These are phyloP conservation scores for Elsinoe australis DNA, from an alignment of 2,329 filamentous ascomycete species.

Conservation along the genomic window DNA sequence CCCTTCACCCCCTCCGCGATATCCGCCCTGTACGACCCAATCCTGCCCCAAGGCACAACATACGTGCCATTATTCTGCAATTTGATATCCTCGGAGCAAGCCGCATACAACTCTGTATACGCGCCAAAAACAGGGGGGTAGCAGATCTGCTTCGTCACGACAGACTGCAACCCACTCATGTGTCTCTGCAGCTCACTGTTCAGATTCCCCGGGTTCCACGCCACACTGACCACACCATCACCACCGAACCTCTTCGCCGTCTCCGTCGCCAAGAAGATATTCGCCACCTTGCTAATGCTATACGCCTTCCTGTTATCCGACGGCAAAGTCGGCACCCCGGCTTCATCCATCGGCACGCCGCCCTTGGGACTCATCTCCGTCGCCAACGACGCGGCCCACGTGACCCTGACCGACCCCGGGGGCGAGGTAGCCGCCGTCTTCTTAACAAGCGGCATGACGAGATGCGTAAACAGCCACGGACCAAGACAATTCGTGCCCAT, in stretches of 20 bases:
- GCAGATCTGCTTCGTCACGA: constrained; percentile 18
- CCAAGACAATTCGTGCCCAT: constrained; percentile 32
- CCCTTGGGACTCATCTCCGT: constrained; percentile 22
- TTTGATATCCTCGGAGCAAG: constrained; percentile 24
- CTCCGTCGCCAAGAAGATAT: constrained; percentile 25
- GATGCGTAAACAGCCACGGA: constrained; percentile 28
- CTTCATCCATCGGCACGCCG: constrained; percentile 22
- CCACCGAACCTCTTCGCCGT: constrained; percentile 21
- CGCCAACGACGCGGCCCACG: constrained; percentile 27
- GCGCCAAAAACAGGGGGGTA: constrained; percentile 26
- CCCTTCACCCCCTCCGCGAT: constrained; percentile 27
- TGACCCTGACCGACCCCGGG: constrained; percentile 26
- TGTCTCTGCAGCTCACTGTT: constrained; percentile 27
- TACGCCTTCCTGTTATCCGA: constrained; percentile 24
- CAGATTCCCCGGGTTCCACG: constrained; percentile 30
- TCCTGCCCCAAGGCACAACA: constrained; percentile 24
- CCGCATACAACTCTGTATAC: constrained; percentile 31
- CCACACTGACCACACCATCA: constrained; percentile 24
- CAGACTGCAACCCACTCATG: constrained; percentile 9
- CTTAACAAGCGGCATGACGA: constrained; percentile 27
- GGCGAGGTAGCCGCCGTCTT: constrained; percentile 23
- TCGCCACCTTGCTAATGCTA: constrained; percentile 26
- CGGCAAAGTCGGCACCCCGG: constrained; percentile 19
- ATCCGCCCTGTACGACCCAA: constrained; percentile 26
- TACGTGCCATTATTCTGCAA: constrained; percentile 26